Conservation (phyloP, 192 early-diverging fungal species). For the Irineochytrium annulatum region DNA sequence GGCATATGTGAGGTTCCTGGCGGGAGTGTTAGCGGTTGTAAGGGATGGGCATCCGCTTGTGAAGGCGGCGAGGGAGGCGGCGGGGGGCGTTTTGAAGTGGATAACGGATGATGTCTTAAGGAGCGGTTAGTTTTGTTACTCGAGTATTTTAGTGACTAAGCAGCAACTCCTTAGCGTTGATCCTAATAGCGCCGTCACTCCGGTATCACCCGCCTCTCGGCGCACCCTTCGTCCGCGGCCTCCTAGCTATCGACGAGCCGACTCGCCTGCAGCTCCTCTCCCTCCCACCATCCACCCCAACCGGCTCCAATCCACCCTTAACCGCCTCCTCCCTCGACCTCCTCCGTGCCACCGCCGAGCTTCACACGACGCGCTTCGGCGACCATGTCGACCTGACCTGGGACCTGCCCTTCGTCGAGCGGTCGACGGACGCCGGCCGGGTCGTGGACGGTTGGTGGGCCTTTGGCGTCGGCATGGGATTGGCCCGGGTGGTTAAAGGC, state of each 20-base stretch:
- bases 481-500: slow-evolving; percentile 14
- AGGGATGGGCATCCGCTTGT: slow-evolving; percentile 2
- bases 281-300: slow-evolving; percentile 2
- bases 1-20: slow-evolving; percentile 30
- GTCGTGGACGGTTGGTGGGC: slow-evolving; percentile 17
- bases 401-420: slow-evolving; percentile 23
- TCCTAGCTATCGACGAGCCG: slow-evolving; percentile 15
- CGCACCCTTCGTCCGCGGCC: slow-evolving; percentile 26
- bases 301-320: slow-evolving; percentile 2
- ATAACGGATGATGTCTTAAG: slow-evolving; percentile 21
- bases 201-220: slow-evolving; percentile 14
- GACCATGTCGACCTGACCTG: slow-evolving; percentile 16
- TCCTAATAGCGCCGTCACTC: slow-evolving; percentile 25
- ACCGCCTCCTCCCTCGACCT: background rate
- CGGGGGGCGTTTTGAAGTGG: slow-evolving; percentile 15
- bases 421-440: slow-evolving; percentile 1
- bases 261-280: slow-evolving; percentile 7
- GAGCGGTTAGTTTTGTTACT: slow-evolving; percentile 17
- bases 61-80: slow-evolving; percentile 14
- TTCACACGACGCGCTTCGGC: background rate
- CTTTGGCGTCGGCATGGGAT: slow-evolving; percentile 31
- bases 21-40: slow-evolving; percentile 9
- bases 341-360: background rate
- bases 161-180: slow-evolving; percentile 11
- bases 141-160: background rate